Conservation (phyloP, 2,329 filamentous ascomycete genomes). For the Arthrocladium fulminans region DNA sequence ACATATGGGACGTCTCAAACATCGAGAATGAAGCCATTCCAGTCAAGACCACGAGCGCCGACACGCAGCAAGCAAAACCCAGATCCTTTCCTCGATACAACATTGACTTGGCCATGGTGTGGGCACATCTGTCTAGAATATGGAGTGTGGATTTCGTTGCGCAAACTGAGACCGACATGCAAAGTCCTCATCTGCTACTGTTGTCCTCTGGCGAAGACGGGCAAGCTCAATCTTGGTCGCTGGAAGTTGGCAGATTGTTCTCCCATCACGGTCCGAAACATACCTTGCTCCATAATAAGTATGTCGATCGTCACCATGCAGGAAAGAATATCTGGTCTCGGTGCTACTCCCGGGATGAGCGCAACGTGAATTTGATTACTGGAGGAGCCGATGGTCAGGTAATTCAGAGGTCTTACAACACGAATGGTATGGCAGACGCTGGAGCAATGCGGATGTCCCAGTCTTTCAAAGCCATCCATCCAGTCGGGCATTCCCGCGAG, state of each 20-base stretch:
- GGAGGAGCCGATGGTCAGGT: slow-evolving; percentile 77
- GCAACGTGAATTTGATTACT: slow-evolving; percentile 48
- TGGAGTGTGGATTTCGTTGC: slow-evolving; percentile 70
- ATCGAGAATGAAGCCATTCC: slow-evolving; percentile 44
- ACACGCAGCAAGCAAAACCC: slow-evolving; percentile 45
- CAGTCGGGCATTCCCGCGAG: background rate
- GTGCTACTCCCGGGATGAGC: slow-evolving; percentile 27
- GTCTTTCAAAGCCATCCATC: slow-evolving; percentile 12
- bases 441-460: slow-evolving; percentile 1
- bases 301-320: slow-evolving; percentile 56
- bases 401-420: slow-evolving; percentile 25
- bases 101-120: slow-evolving; percentile 51
- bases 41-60: slow-evolving; percentile 44
- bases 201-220: slow-evolving; percentile 82
- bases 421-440: background rate
- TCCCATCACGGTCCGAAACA: background rate
- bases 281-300: slow-evolving; percentile 32
- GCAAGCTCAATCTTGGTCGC: slow-evolving; percentile 62
- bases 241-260: slow-evolving; percentile 31
- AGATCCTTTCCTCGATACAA: background rate
- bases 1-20: slow-evolving; percentile 68
- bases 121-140: slow-evolving; percentile 83
- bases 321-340: slow-evolving; percentile 92
- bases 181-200: slow-evolving; percentile 39
- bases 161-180: slow-evolving; percentile 16